Evolutionary conservation across 805 yeast genomes (phyloP).

Genomic region (Hanseniaspora nectarophila): DNA sequence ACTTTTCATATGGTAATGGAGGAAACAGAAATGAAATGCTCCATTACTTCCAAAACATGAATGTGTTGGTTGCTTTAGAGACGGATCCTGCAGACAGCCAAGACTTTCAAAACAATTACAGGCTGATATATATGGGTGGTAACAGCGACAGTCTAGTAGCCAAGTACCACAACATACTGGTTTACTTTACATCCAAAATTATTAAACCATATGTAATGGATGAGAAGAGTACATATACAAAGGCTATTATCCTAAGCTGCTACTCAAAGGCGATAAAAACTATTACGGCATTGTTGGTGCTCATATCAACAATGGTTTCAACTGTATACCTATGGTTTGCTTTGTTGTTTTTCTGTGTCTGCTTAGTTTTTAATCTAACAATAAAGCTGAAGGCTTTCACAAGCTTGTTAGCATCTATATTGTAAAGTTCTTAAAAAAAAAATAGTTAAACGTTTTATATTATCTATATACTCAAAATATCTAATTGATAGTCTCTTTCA

Average conservation of each 20-base stretch:
- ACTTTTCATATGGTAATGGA: conserved; percentile 24
- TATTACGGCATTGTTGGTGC: conserved; percentile 20
- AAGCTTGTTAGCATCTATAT: not conserved
- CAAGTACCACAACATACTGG: conserved; percentile 26
- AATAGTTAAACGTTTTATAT: not conserved
- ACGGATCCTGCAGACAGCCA: not conserved
- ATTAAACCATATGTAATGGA: conserved; percentile 10
- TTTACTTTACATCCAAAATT: conserved; percentile 20
- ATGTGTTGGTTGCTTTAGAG: conserved; percentile 16
- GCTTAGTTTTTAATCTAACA: conserved; percentile 22
- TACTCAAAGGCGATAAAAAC: conserved; percentile 21
- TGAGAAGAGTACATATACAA: not conserved
- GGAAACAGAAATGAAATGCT: conserved; percentile 24
- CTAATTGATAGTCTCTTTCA: conserved; percentile 8
- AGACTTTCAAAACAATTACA: conserved; percentile 12
- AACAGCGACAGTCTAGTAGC: conserved; percentile 20
- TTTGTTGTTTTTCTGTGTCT: conserved; percentile 25
- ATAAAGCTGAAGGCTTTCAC: not conserved
- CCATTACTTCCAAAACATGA: conserved; percentile 20
- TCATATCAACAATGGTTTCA: conserved; percentile 24
- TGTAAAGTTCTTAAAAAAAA: not conserved
- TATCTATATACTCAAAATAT: not conserved
- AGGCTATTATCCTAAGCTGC: not conserved
- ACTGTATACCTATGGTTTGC: conserved; percentile 25
- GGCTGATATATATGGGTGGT: conserved; percentile 17